A percentile compares a stretch with the other conserved stretches of the same genome.
Conservation (phyloP, 2,329 filamentous ascomycete genomes). For the Plenodomus tracheiphilus region DNA sequence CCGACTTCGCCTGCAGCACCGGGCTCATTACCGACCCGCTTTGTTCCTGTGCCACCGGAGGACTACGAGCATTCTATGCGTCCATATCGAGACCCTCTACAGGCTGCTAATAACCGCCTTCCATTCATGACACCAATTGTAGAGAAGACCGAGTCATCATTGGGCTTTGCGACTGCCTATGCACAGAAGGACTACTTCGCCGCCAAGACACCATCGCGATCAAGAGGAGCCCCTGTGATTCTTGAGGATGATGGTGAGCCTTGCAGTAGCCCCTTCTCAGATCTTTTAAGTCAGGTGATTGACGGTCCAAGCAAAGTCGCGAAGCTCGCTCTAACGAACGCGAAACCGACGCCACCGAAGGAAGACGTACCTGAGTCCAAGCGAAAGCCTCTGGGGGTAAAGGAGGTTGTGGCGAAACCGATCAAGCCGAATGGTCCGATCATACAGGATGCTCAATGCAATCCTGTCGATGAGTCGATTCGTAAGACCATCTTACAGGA, state of each 20-base stretch:
- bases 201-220: constrained; percentile 78
- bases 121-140: constrained; percentile 99
- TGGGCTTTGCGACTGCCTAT: constrained; percentile 56
- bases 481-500: constrained; percentile 74
- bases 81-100: constrained; percentile 77
- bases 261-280: constrained; percentile 73
- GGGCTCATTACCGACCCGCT: constrained; percentile 58
- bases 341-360: constrained; percentile 36
- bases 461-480: constrained; percentile 79
- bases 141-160: constrained; percentile 87
- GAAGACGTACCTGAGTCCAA: constrained; percentile 15
- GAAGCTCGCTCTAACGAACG: constrained; percentile 56
- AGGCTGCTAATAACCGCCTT: constrained; percentile 84
- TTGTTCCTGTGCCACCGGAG: constrained; percentile 79
- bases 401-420: constrained; percentile 45
- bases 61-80: constrained; percentile 80
- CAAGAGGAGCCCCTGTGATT: constrained; percentile 44
- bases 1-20: constrained; percentile 50
- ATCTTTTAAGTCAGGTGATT: constrained; percentile 59
- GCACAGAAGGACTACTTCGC: constrained; percentile 63
- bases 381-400: constrained; percentile 24
- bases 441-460: constrained; percentile 82
- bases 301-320: constrained; percentile 51
- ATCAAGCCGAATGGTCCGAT: constrained; percentile 66
- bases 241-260: constrained; percentile 49